Conservation (phyloP, 1,284 basidiomycete genomes). For the Trichosporon sp. region DNA sequence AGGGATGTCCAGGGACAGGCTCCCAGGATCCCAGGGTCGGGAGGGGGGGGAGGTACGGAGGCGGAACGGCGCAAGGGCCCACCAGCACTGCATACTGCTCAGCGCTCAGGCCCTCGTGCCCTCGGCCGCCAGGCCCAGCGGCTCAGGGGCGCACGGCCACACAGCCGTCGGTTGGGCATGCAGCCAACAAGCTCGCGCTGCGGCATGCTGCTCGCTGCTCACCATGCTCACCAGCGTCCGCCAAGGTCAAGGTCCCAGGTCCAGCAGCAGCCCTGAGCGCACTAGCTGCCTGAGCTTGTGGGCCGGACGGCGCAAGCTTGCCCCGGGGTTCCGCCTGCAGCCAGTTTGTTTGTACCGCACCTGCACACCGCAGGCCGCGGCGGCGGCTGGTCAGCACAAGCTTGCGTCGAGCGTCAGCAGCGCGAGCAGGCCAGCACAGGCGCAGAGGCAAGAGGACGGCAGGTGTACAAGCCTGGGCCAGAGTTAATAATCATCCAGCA, state of each 20-base stretch:
- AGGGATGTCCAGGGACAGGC: background rate
- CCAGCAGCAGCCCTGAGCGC: no score
- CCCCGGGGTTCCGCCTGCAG: no score
- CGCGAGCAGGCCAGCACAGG: background rate
- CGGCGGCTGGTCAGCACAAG: background rate
- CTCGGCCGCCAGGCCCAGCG: no score
- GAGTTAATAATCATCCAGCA: background rate
- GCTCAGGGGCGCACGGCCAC: background rate
- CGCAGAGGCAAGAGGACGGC: background rate
- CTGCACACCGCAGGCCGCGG: background rate
- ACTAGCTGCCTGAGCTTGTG: background rate
- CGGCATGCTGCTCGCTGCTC: background rate
- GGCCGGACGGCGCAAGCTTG: background rate
- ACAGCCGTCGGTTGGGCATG: background rate
- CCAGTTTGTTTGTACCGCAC: background rate
- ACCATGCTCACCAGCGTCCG: background rate
- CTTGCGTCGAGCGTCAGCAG: no score
- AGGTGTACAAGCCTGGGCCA: background rate
- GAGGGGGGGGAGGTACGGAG: background rate
- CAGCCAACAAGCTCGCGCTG: background rate
- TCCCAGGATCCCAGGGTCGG: background rate
- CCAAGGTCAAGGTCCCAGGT: background rate
- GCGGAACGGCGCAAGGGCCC: background rate
- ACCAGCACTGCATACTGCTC: no score
- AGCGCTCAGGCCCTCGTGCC: background rate